phyloP scores from a whole-genome alignment of 2,329 filamentous ascomycete genomes.

The Aspergillus persii region DNA sequence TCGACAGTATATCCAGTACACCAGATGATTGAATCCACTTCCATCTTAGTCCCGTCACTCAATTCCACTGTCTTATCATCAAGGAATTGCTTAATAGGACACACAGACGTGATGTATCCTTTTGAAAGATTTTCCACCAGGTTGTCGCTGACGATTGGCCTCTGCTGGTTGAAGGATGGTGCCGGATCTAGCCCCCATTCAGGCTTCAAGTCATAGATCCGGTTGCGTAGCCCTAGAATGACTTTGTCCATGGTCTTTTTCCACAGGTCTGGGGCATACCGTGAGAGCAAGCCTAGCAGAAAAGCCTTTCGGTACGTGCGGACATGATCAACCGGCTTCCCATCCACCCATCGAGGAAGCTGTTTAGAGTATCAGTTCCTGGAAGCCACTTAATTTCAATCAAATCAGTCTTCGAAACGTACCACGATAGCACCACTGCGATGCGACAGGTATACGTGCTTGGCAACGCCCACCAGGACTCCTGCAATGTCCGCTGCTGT shows the following conservation, averaged over 20 bases:
- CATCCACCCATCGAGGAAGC: constrained; percentile 18
- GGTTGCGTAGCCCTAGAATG: background rate
- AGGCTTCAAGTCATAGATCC: background rate
- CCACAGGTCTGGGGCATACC: constrained; percentile 17
- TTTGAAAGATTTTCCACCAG: background rate
- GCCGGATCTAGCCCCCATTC: background rate
- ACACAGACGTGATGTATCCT: background rate
- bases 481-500: constrained; percentile 25
- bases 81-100: background rate
- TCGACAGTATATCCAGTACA: constrained; percentile 36
- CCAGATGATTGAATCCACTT: constrained; percentile 36
- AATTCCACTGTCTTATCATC: background rate
- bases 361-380: background rate
- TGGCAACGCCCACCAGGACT: constrained; percentile 17
- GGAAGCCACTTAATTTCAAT: background rate
- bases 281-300: background rate
- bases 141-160: constrained; percentile 9
- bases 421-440: constrained; percentile 19
- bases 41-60: constrained; percentile 27
- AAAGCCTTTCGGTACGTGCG: background rate
- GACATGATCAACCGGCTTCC: constrained; percentile 15
- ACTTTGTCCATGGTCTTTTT: constrained; percentile 12
- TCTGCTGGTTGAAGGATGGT: constrained; percentile 4
- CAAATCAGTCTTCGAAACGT: background rate
- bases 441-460: constrained; percentile 21